Base-by-base conservation (phyloP, 352 stramenopile genomes). In the Phytophthora agathidicida region DNA sequence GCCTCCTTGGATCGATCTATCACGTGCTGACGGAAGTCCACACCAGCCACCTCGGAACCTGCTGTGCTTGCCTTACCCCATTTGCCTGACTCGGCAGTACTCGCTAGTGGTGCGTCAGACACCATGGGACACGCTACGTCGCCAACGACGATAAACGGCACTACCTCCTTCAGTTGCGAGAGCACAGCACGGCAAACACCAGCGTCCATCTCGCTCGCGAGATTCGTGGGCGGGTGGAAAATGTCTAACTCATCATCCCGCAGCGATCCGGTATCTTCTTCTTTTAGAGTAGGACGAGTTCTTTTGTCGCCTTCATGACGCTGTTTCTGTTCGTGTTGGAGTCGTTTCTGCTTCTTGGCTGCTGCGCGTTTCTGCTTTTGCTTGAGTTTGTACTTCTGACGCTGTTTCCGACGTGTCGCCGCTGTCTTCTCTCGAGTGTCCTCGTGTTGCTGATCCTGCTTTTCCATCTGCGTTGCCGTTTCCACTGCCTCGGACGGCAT, bases 61-160 rank as follows among this genome's bases (percentile, higher is more conserved):
- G 27, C 44, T 24, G 23, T 51, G n/a, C 24, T 57, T 7, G 46
- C 32, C 28, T 68, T 38, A 6, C 19, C 14, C 22, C n/a, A n/a
- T n/a, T 60, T 52, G 28, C 37, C 20, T 0, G 41, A 47, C 11
- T 28, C 20, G 17, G 6, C 6, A 45, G 53, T 3, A 19, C 8
- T 38, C 36, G 41, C 30, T 42, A 31, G 26, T 30, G 53, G 37
- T n/a, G 65, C 47, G 31, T 71, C 61, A 20, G 51, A 35, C 10
- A 77, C 36, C n/a, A 90, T 53, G 1, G 80, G 77, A 31, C 80
- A 90, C 22, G 71, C 66, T 31, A 90, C 69, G 22, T 90, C 72
- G 5, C 80, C 76, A 22, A 88, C 68, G 23, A 91, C 67, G 26
- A 91, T 88, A 48, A 75, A 69, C 1, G 60, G 51, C 33, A 70